phyloP scores from a whole-genome alignment of 495 filamentous ascomycete genomes.

The Penicillium steckii region DNA sequence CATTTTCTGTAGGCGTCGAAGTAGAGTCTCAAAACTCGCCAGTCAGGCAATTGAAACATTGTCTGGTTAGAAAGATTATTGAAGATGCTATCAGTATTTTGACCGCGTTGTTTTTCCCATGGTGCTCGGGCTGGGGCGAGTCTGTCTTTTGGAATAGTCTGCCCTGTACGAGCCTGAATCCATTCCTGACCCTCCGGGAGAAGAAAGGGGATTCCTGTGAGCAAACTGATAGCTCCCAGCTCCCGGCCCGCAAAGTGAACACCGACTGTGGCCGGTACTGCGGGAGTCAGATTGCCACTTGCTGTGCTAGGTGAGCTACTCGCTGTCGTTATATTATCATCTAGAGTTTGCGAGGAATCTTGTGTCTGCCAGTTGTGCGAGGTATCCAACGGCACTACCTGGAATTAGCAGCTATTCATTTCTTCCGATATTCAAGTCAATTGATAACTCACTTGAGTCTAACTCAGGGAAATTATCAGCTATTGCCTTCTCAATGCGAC shows the following conservation, averaged over 20 bases:
- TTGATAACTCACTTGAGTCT: conserved; percentile 17
- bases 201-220: conserved; percentile 47
- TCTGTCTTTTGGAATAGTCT: conserved; percentile 35
- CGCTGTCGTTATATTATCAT: conserved; percentile 10
- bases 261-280: conserved; percentile 33
- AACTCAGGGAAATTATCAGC: conserved; percentile 29
- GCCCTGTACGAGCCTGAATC: conserved; percentile 47
- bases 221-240: conserved; percentile 44
- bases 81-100: conserved; percentile 22
- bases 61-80: conserved; percentile 21
- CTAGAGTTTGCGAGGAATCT: conserved; percentile 3
- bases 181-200: conserved; percentile 45
- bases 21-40: conserved; percentile 15
- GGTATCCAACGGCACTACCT: conserved; percentile 8
- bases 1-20: conserved; percentile 25
- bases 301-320: conserved; percentile 18
- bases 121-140: conserved; percentile 32
- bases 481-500: conserved; percentile 41
- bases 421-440: too few relatives aligned
- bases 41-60: conserved; percentile 31
- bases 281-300: conserved; percentile 8
- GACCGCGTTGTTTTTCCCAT: conserved; percentile 35
- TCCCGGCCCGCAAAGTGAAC: conserved; percentile 51
- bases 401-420: too few relatives aligned
- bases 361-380: too few relatives aligned